Base-by-base conservation (phyloP, 352 stramenopile genomes). In the Phytopythium montanum region DNA sequence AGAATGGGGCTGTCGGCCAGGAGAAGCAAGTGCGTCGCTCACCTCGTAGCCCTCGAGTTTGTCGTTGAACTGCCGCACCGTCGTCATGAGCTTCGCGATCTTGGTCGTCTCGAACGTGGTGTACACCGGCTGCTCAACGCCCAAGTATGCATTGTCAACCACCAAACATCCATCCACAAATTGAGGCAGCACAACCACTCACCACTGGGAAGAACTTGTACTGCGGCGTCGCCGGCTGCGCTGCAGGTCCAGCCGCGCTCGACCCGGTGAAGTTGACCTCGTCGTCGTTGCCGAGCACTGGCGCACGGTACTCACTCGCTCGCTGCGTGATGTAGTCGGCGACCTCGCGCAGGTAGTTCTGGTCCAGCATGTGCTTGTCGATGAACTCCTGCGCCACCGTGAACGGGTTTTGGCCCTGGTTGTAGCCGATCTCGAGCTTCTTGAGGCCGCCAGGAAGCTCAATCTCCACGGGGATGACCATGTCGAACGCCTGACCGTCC, bases 351-450 rank as follows among this genome's bases (percentile, higher is more conserved):
- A 98, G 73, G 71, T 99, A 96, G 51, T 80, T 70, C 66, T 99
- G 93, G 39, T 97, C 87, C 12, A 99, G 74, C 72, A 95, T 85
- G 76, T 99, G 81, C 68, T 96, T 94, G 79, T 98, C 91, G 69
- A 99, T 98, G 69, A 99, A 99, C 33, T 84, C 70, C 70, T 99
- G 96, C 5, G 96, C 96, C 10, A 96, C 89, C 8, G 96, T 87
- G 72, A 98, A 99, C 33, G 95, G 95, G 76, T 98, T 99, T 57
- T 99, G 93, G 9, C 94, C 96, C 73, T 97, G 97, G 64, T 99
- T 99, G 82, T 98, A 99, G 18, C 96, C 96, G 64, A 99, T 98
- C 65, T 98, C 76, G n/a, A 99, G 80, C 51, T 93, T 98, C 49
- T 85, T 84, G 0, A 99, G 71, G 7, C 89, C 90, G 21, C 96